A percentile compares a stretch with the other conserved stretches of the same genome.
Evolutionary conservation across 257 asterid genomes (phyloP).

Genomic region (Ehretia macrophylla): DNA sequence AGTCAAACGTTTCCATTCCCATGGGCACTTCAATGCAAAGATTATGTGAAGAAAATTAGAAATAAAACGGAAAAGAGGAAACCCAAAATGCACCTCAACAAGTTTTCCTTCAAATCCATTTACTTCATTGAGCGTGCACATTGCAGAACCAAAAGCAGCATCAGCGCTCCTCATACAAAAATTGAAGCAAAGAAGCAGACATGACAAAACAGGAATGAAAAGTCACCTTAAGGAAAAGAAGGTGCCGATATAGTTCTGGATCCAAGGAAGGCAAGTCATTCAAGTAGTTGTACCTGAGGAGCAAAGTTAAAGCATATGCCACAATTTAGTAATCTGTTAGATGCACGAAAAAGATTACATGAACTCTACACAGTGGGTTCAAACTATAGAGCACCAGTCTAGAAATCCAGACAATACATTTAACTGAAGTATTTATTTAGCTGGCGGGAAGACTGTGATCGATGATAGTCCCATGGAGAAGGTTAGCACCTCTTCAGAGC

Average conservation of each 20-base stretch:
- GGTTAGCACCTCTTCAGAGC: no score
- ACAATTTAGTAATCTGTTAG: constrained; percentile 3
- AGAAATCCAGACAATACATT: no score
- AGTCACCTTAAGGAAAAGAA: constrained; percentile 81
- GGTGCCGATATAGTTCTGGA: constrained; percentile 91
- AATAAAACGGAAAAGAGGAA: neutral
- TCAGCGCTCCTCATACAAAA: neutral
- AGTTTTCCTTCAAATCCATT: neutral
- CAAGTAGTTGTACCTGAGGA: constrained; percentile 83
- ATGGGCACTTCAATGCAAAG: no score
- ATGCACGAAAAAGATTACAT: no score
- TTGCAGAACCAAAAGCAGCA: neutral
- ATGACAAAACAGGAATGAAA: constrained; percentile 9
- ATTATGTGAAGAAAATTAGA: no score
- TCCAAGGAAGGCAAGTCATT: constrained; percentile 98
- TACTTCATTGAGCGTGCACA: neutral
- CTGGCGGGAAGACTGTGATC: no score
- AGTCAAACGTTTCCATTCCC: no score
- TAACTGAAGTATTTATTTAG: no score
- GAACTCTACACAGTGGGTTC: no score
- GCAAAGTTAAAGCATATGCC: constrained; percentile 17
- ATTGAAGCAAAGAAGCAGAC: neutral
- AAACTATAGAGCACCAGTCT: no score
- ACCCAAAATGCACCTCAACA: neutral
- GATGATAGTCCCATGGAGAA: no score